Conservation (phyloP, 140 eudicot genomes). For the Bidens hawaiensis region DNA sequence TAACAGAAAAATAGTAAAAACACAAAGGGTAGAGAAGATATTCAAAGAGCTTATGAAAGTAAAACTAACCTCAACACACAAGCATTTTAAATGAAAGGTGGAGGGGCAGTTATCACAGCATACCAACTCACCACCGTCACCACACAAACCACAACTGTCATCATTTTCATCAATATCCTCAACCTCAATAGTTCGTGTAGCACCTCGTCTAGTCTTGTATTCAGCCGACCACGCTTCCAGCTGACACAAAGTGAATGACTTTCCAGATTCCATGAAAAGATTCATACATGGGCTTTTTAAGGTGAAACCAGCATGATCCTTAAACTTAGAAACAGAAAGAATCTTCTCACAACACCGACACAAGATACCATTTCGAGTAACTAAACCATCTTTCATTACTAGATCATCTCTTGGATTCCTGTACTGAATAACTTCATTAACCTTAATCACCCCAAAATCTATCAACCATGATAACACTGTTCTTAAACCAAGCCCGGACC, state of each 20-base stretch:
- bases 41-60: not conserved
- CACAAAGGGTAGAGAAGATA: constrained; percentile 9
- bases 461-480: constrained; percentile 78
- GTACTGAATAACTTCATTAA: constrained; percentile 69
- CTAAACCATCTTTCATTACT: constrained; percentile 76
- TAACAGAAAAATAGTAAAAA: not conserved
- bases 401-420: constrained; percentile 53
- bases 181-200: constrained; percentile 47
- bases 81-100: constrained; percentile 85
- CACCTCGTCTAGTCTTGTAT: constrained; percentile 71
- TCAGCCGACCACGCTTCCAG: constrained; percentile 99
- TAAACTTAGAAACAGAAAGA: constrained; percentile 74
- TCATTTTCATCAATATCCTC: constrained; percentile 80
- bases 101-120: constrained; percentile 99
- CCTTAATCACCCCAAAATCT: constrained; percentile 55
- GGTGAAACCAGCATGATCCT: constrained; percentile 77
- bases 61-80: constrained; percentile 66
- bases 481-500: constrained; percentile 58
- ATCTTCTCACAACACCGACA: constrained; percentile 73
- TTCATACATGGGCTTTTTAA: constrained; percentile 64
- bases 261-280: constrained; percentile 83
- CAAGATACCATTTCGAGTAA: constrained; percentile 72
- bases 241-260: constrained; percentile 76
- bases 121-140: constrained; percentile 91
- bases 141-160: constrained; percentile 97